Conservation (phyloP, 352 stramenopile genomes). For the Phytophthora aleatoria region DNA sequence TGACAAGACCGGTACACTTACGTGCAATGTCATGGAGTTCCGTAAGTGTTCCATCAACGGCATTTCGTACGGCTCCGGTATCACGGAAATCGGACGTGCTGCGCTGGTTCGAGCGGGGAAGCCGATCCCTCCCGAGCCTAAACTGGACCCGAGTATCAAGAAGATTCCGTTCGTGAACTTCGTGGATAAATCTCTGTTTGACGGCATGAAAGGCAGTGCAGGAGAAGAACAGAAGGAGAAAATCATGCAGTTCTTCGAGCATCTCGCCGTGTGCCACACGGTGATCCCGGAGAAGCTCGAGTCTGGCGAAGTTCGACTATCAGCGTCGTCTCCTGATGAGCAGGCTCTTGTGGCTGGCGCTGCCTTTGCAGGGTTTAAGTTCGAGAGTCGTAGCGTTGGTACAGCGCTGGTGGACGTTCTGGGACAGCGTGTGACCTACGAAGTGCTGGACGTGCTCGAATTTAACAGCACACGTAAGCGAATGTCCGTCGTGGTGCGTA, state of each 20-base stretch:
- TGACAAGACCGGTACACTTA: conserved; percentile 94
- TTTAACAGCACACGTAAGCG: conserved; percentile 83
- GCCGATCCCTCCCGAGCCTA: conserved; percentile 64
- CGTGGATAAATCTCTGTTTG: conserved; percentile 66
- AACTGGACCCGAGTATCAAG: conserved; percentile 56
- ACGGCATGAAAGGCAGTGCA: conserved; percentile 59
- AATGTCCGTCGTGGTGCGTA: conserved; percentile 76
- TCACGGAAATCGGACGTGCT: conserved; percentile 81
- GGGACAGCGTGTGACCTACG: conserved; percentile 54
- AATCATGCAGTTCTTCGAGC: conserved; percentile 83
- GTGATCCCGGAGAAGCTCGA: conserved; percentile 80
- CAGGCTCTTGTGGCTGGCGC: conserved; percentile 82
- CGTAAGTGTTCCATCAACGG: conserved; percentile 93
- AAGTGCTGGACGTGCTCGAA: conserved; percentile 76
- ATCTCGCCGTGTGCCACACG: conserved; percentile 85
- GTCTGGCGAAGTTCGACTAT: conserved; percentile 64
- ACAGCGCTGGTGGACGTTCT: conserved; percentile 52
- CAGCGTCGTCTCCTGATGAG: conserved; percentile 85
- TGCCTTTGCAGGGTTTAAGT: conserved; percentile 71
- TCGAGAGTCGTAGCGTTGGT: conserved; percentile 62
- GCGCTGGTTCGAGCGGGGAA: conserved; percentile 63
- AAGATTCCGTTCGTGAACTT: conserved; percentile 82
- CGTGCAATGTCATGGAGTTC: conserved; percentile 95
- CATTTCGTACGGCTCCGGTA: conserved; percentile 88
- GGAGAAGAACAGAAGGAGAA: conserved; percentile 48